Evolutionary conservation across 2,329 filamentous ascomycete genomes (phyloP).

Genomic region (Hypoxylon sp.): DNA sequence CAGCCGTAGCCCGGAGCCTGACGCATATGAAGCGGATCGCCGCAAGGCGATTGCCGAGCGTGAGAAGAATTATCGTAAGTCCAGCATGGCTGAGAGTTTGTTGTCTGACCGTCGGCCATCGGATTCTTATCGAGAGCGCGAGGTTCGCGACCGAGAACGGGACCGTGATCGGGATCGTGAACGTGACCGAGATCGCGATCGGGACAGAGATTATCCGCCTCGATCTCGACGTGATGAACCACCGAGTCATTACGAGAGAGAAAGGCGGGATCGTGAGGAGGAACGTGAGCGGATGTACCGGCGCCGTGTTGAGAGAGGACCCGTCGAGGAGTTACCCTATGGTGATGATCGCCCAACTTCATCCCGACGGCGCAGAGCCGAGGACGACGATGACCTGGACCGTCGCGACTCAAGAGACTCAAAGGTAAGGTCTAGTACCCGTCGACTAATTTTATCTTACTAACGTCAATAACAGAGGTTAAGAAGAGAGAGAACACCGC

Average conservation of each 20-base stretch:
- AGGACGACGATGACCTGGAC: constrained; percentile 80
- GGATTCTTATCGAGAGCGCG: constrained; percentile 64
- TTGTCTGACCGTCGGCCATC: constrained; percentile 67
- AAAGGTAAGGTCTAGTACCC: constrained; percentile 67
- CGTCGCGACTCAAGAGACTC: constrained; percentile 76
- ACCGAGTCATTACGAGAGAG: constrained; percentile 82
- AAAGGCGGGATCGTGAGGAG: constrained; percentile 88
- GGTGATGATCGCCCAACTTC: constrained; percentile 79
- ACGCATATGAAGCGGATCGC: constrained; percentile 95
- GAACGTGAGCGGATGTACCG: constrained; percentile 91
- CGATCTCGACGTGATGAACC: constrained; percentile 74
- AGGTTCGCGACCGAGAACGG: constrained; percentile 55
- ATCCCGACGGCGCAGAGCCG: constrained; percentile 82
- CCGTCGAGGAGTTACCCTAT: constrained; percentile 91
- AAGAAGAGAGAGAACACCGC: constrained; percentile 70
- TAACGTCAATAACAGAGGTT: constrained; percentile 64
- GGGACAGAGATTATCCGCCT: constrained; percentile 66
- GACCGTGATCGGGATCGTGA: constrained; percentile 57
- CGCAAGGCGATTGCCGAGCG: constrained; percentile 94
- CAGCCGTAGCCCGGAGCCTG: constrained; percentile 90
- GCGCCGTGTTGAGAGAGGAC: constrained; percentile 77
- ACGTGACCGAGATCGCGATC: constrained; percentile 58
- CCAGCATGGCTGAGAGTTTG: constrained; percentile 76
- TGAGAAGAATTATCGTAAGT: constrained; percentile 92
- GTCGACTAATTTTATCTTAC: constrained; percentile 27